Evolutionary conservation across 306 rosid species (phyloP), one percentile per base, ranked within the genome.

Genomic region (Citrullus mucosospermus): DNA sequence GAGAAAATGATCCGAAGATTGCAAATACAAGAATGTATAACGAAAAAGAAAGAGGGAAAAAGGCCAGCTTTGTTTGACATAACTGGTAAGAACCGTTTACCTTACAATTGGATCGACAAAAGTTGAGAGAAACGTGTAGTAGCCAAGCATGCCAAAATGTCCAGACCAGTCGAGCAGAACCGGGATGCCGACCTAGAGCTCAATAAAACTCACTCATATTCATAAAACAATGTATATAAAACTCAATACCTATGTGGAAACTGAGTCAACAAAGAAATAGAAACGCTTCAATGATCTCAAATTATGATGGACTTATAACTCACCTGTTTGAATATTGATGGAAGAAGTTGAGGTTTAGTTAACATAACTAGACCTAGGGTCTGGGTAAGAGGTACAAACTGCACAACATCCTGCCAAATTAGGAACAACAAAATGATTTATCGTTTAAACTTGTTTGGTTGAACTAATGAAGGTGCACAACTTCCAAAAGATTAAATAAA

Each of bases 311-410:
- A 67, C 54, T 43, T 22, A 71, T 71, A 48, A 71, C 44, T 82
- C 84, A 92, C 98, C 97, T 95, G 98, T 80, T 87, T 83, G 85
- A 92, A 92, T 84, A 95, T 95, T 67, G 92, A 90, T 69, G 98
- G 98, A 66, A 95, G 84, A 78, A 95, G 87, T 80, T 88, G 92
- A 86, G 98, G 97, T 66, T 81, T 89, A 61, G 89, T 89, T 84
- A 95, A 78, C 98, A 92, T 89, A 77, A 95, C 97, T 71, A 95
- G 78, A 41, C 96, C 98, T 75, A 95, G 80, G 69, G 98, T 92
- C 90, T 91, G 90, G 53, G 98, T 88, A 57, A 95, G 96, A 82
- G 98, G 87, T 10, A 91, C 91, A 82, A 95, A 95, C 83, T 95
- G 97, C 54, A 95, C 97, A 75, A 95, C 97, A 87, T 95, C 97